Base-by-base conservation (phyloP, 1,139 yeast genomes). In the Geotrichum histeridarum region DNA sequence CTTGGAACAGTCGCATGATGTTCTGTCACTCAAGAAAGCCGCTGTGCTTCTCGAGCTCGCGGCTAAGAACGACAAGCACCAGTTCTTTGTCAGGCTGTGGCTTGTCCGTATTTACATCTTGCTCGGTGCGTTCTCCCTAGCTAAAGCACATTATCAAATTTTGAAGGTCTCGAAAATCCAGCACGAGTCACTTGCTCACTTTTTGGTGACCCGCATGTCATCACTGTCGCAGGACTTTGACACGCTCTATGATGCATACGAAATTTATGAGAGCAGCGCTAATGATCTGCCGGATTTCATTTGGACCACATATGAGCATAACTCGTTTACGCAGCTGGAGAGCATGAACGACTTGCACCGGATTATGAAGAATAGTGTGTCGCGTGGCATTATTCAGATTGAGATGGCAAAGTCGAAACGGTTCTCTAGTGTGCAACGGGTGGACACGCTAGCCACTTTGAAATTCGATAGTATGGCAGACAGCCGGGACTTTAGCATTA, bases 111-210 rank as follows among this genome's bases (percentile, higher is more conserved):
- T 89, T 3, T 86, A 87, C 66, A 73, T 80, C 14, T 70, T 77
- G 39, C 65, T 89, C 9, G 89, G 90, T 47, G 74, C 82, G 9
- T 75, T 75, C 38, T 68, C 77, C 2, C 67, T 73, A 48, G 83
- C 93, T 2, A 63, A 71, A 14, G 71, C 71, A 9, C 80, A 82
- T 53, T 83, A 77, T 65, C 72, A 79, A 7, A 63, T 73, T 0
- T 71, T 93, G 52, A 80, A 82, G 47, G 79, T 90, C 59, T 87
- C 86, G 64, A 84, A 84, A 73, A 71, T 90, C 11, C 99, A 93
- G 68, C 76, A 79, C 59, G 98, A 93, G 65, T 81, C 93, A 0
- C 69, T 90, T 53, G 78, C 83, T 14, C 83, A 85, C 59, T 74
- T 77, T 57, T 65, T 86, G 12, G 66, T 75, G 7, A 75, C 82